These are phyloP conservation scores for Solanum sejunctum DNA, from an alignment of 257 asterid genomes.

Conservation along the genomic window DNA sequence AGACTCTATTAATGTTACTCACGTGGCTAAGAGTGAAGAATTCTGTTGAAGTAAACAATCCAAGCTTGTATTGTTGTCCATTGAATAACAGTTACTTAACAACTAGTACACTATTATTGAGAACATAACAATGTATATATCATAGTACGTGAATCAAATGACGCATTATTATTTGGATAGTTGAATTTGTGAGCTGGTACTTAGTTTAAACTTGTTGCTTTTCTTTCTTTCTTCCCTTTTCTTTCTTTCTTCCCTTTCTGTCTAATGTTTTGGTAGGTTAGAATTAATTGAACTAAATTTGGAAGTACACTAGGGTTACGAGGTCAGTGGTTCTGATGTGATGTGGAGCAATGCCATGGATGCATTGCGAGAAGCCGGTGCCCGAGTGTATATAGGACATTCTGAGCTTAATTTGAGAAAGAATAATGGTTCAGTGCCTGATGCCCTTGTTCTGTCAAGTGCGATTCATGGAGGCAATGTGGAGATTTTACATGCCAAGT, in stretches of 20 bases:
- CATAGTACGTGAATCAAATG: background rate
- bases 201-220: background rate
- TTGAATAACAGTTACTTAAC: background rate
- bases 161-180: background rate
- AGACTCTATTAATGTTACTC: background rate
- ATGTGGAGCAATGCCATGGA: slow-evolving; percentile 25
- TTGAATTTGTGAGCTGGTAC: background rate
- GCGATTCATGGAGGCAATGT: slow-evolving; percentile 20
- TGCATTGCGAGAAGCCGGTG: slow-evolving; percentile 17
- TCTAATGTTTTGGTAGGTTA: background rate
- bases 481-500: slow-evolving; percentile 21
- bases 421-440: slow-evolving; percentile 3
- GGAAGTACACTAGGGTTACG: slow-evolving; percentile 11
- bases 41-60: background rate
- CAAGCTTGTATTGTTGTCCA: background rate
- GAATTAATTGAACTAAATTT: background rate
- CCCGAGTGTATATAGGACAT: slow-evolving; percentile 15
- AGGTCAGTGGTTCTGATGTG: slow-evolving; percentile 28
- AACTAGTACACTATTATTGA: background rate
- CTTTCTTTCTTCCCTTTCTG: background rate
- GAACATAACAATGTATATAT: background rate
- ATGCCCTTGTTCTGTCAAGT: slow-evolving; percentile 25
- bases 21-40: background rate
- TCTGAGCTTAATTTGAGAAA: slow-evolving; percentile 16
- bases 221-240: background rate